phyloP scores from a whole-genome alignment of 2,329 filamentous ascomycete species.

The Diaporthe aspalathi region DNA sequence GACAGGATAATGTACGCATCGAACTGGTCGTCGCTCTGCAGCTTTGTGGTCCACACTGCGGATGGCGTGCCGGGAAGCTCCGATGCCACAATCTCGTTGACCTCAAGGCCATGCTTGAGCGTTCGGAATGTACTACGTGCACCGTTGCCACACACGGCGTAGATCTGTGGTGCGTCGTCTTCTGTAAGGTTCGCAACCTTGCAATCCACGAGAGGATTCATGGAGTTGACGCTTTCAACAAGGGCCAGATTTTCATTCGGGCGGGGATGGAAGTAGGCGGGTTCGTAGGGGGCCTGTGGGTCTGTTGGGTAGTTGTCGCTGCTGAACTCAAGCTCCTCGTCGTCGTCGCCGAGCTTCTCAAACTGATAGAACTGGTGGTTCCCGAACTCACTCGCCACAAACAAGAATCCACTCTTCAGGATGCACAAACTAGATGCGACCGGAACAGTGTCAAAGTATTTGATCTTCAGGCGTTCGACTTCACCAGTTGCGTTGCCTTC shows the following conservation, averaged over 20 bases:
- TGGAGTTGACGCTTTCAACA: constrained; percentile 85
- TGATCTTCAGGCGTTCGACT: constrained; percentile 87
- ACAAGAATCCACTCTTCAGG: constrained; percentile 94
- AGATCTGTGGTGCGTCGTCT: constrained; percentile 97
- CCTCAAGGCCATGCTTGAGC: constrained; percentile 90
- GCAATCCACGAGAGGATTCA: constrained; percentile 92
- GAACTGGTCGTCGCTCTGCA: constrained; percentile 82
- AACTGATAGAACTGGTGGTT: constrained; percentile 98
- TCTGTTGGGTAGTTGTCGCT: constrained; percentile 88
- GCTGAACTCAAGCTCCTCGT: constrained; percentile 86
- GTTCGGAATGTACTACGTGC: constrained; percentile 91
- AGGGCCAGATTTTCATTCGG: constrained; percentile 83
- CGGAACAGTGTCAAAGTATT: constrained; percentile 97
- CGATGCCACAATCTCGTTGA: constrained; percentile 95
- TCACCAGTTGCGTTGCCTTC: constrained; percentile 83
- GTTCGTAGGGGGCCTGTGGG: constrained; percentile 75
- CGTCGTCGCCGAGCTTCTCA: constrained; percentile 95
- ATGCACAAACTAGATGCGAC: constrained; percentile 90
- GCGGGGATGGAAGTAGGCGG: constrained; percentile 87
- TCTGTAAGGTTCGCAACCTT: constrained; percentile 91
- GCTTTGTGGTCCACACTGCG: constrained; percentile 94
- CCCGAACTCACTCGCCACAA: constrained; percentile 90
- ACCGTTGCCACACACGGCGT: constrained; percentile 88
- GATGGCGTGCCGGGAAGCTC: constrained; percentile 89
- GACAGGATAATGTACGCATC: constrained; percentile 97